These are phyloP conservation scores for Cyclotella cryptica DNA, from an alignment of 108 stramenopile species.

Conservation along the genomic window DNA sequence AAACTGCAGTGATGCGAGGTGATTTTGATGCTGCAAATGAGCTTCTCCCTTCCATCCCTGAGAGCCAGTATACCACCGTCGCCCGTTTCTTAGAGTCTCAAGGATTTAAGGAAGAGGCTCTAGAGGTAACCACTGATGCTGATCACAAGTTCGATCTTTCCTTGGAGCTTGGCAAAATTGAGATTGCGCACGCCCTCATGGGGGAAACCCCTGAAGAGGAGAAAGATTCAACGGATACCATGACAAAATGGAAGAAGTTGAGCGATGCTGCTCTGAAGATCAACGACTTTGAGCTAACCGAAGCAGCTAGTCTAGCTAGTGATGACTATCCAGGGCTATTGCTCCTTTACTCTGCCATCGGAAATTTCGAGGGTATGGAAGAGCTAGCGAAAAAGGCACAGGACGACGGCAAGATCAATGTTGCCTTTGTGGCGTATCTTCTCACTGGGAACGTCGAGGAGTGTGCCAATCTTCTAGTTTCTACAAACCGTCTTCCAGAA, in stretches of 20 bases:
- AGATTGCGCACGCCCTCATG: slow-evolving; percentile 84
- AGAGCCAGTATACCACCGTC: slow-evolving; percentile 91
- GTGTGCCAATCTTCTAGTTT: slow-evolving; percentile 90
- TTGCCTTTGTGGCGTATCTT: slow-evolving; percentile 94
- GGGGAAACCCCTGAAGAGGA: slow-evolving; percentile 85
- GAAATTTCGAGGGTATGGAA: slow-evolving; percentile 92
- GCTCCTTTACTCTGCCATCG: slow-evolving; percentile 93
- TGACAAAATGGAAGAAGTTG: slow-evolving; percentile 97
- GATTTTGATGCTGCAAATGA: slow-evolving; percentile 98
- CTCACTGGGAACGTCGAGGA: slow-evolving; percentile 93
- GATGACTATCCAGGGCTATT: slow-evolving; percentile 94
- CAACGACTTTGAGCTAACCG: slow-evolving; percentile 93
- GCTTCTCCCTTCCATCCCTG: slow-evolving; percentile 92
- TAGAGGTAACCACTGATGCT: slow-evolving; percentile 92
- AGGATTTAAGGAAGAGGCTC: slow-evolving; percentile 99
- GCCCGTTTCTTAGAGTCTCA: slow-evolving; percentile 98
- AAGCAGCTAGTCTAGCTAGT: slow-evolving; percentile 89
- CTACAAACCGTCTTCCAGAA: slow-evolving; percentile 94
- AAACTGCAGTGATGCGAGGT: slow-evolving; percentile 98
- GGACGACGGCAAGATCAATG: slow-evolving; percentile 89
- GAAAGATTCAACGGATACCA: slow-evolving; percentile 92
- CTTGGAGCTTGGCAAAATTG: slow-evolving; percentile 94
- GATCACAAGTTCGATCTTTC: slow-evolving; percentile 98
- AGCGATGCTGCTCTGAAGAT: slow-evolving; percentile 96
- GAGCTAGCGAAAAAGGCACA: slow-evolving; percentile 83